phyloP scores from a whole-genome alignment of 2,329 filamentous ascomycete species.

The Trichothecium sympodiale region DNA sequence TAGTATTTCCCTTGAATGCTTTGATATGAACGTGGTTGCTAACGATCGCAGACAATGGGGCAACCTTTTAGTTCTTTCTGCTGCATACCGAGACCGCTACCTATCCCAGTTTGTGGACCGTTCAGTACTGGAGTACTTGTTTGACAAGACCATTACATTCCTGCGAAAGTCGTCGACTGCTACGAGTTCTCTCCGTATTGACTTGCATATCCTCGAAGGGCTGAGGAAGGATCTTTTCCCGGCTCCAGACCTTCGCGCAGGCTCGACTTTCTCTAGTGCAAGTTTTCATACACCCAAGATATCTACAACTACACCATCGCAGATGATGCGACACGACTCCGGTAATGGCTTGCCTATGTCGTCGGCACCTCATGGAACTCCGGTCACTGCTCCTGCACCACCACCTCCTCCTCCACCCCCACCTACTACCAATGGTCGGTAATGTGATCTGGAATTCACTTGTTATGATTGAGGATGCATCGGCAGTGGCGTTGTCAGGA shows the following conservation, averaged over 20 bases:
- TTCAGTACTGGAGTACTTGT: slow-evolving; percentile 45
- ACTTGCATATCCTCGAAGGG: slow-evolving; percentile 61
- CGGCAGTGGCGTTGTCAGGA: too few species aligned
- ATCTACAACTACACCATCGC: too few species aligned
- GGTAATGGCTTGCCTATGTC: background rate
- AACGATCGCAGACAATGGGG: slow-evolving; percentile 69
- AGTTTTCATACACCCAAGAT: slow-evolving; percentile 15
- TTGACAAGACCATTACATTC: slow-evolving; percentile 66
- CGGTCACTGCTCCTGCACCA: too few species aligned
- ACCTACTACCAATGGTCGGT: too few species aligned
- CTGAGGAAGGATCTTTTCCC: slow-evolving; percentile 36
- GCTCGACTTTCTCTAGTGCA: slow-evolving; percentile 32
- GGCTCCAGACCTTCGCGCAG: slow-evolving; percentile 6
- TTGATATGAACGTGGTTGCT: background rate
- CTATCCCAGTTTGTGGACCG: slow-evolving; percentile 48
- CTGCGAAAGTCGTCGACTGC: slow-evolving; percentile 58
- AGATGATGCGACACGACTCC: background rate
- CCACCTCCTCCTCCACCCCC: too few species aligned
- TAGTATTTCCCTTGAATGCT: slow-evolving; percentile 32
- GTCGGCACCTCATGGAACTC: too few species aligned
- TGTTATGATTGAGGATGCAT: too few species aligned
- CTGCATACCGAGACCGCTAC: slow-evolving; percentile 58
- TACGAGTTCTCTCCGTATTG: slow-evolving; percentile 62
- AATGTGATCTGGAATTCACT: too few species aligned
- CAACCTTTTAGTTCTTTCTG: slow-evolving; percentile 82